phyloP scores from a whole-genome alignment of 1,139 yeast genomes.

The Protomyces inundatus region DNA sequence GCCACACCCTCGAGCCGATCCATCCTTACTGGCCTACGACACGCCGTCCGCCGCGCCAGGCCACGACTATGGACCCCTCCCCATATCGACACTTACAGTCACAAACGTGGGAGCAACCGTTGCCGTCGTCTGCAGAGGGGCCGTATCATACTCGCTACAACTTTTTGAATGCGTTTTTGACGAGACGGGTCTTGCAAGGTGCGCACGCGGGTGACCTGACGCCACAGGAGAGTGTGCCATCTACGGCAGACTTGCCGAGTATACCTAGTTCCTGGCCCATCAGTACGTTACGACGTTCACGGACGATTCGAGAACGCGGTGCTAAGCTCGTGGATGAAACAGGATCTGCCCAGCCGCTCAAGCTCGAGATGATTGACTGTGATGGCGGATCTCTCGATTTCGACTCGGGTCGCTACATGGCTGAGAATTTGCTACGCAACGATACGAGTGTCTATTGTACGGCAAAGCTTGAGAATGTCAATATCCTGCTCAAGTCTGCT shows the following conservation, averaged over 20 bases:
- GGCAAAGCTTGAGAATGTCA: conserved; percentile 23
- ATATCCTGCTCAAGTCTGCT: conserved; percentile 6
- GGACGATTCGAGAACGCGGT: not conserved
- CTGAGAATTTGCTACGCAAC: conserved; percentile 17
- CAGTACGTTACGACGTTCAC: not conserved
- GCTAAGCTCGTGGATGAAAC: not conserved
- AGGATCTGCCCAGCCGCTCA: conserved; percentile 4
- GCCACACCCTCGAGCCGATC: not conserved
- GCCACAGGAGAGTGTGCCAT: not conserved
- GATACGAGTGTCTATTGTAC: conserved; percentile 23
- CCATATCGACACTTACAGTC: no score
- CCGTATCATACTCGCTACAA: not conserved
- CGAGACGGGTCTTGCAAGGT: not conserved
- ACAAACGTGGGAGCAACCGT: no score
- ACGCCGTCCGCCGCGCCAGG: no score
- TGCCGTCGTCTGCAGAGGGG: no score
- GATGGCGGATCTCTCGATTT: conserved; percentile 24
- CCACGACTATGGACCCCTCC: no score
- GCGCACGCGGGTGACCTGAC: not conserved
- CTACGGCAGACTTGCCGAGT: not conserved
- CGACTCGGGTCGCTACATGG: conserved; percentile 17
- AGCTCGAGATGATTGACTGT: conserved; percentile 18
- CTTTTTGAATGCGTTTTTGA: not conserved
- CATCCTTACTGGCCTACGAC: not conserved
- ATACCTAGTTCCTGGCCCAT: not conserved